Percentiles rank a stretch among this genome's conserved stretches.
Evolutionary conservation across 352 stramenopile species (phyloP).

Genomic region (Globisporangium uncinulatum): DNA sequence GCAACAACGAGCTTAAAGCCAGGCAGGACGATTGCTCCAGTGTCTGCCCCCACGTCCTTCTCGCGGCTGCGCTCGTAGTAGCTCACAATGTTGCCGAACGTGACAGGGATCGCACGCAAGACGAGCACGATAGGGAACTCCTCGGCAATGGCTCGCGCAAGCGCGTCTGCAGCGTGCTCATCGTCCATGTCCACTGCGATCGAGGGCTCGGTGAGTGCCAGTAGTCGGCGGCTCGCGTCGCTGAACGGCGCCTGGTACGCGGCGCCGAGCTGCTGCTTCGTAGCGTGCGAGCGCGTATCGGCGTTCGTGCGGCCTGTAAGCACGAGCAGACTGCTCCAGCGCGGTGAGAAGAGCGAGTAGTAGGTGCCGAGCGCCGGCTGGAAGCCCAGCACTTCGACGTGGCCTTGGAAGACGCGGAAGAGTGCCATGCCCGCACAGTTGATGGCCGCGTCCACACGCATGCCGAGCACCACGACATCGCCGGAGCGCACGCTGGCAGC

Average conservation of each 20-base stretch:
- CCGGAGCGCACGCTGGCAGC: slow-evolving; percentile 49
- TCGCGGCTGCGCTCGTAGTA: slow-evolving; percentile 50
- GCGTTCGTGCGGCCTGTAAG: slow-evolving; percentile 33
- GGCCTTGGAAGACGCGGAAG: slow-evolving; percentile 76
- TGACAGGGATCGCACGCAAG: slow-evolving; percentile 58
- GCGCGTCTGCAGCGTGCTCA: slow-evolving; percentile 59
- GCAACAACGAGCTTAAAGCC: slow-evolving; percentile 80
- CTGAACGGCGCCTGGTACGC: slow-evolving; percentile 55
- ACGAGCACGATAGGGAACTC: slow-evolving; percentile 70
- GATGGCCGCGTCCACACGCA: slow-evolving; percentile 36
- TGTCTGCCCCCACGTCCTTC: slow-evolving; percentile 4
- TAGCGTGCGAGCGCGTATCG: slow-evolving; percentile 8
- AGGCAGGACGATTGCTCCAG: slow-evolving; percentile 38
- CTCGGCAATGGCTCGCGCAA: slow-evolving; percentile 54
- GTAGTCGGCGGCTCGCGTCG: slow-evolving; percentile 32
- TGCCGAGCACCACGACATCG: slow-evolving; percentile 58
- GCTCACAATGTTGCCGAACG: slow-evolving; percentile 64
- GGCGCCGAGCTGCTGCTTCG: slow-evolving; percentile 16
- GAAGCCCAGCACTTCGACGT: slow-evolving; percentile 68
- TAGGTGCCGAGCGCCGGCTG: slow-evolving; percentile 61
- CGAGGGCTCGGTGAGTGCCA: slow-evolving; percentile 37
- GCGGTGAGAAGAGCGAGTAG: slow-evolving; percentile 76
- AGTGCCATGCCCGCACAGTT: slow-evolving; percentile 75
- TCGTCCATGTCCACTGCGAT: slow-evolving; percentile 45
- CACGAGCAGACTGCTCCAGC: slow-evolving; percentile 72